Evolutionary conservation across 2,329 filamentous ascomycete species (phyloP), one percentile per base, ranked within the genome.

Genomic region (Aspergillus awamori): DNA sequence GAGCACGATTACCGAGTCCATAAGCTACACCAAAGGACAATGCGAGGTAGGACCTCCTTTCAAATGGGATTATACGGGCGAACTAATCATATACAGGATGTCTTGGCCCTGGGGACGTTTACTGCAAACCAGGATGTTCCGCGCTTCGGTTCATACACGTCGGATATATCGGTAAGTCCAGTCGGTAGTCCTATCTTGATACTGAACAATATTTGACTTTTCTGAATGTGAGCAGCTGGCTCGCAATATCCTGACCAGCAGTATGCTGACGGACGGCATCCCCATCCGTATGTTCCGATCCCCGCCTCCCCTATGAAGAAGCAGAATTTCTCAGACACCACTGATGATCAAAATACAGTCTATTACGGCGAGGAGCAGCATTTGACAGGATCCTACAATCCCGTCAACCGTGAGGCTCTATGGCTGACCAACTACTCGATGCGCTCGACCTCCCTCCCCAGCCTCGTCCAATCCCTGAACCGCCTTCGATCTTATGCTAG

Each of bases 291-390:
- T n/a, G 53, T 56, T 30, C 28, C 8, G 8, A 10, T 8, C 22
- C 22, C 30, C 4, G 5, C 24, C 28, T 10, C 8, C 26, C 53
- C 41, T 1, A 13, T 6, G 17, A 2, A 1, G 1, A 4, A n/a
- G 15, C 2, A 56, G 1, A 5, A 36, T 36, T 36, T n/a, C 39
- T 8, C 5, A 22, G 22, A 33, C n/a, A 13, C 11, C 33, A 26
- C 53, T 56, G 43, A 56, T 3, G 1, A 4, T 8, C 20, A 4
- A 4, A 33, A n/a, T 7, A 15, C n/a, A 56, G 65, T 89, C 49
- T 89, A 89, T 72, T 82, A 87, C 59, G 87, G 87, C 17, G 84
- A 87, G 59, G 87, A 89, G 71, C 87, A 89, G 69, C 84, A 83
- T 57, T 87, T 83, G 68, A 71, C 76, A 4, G 82, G 82, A 17